Evolutionary conservation across 768 basidiomycete species (phyloP).

Genomic region (Lactifluus piperatus): DNA sequence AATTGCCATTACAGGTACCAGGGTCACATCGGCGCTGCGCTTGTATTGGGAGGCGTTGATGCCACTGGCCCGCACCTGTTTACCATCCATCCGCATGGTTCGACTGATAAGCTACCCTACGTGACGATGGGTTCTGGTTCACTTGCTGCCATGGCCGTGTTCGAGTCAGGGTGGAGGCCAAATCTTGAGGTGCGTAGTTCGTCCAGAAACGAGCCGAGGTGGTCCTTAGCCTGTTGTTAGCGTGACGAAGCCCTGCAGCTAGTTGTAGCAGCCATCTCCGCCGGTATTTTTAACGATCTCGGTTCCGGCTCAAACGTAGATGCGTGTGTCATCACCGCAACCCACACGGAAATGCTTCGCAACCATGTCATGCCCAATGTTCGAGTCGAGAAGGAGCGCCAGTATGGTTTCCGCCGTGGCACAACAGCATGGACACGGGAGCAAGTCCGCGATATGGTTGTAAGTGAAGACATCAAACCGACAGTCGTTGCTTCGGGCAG

Average conservation of each 20-base stretch:
- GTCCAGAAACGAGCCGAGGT: background rate
- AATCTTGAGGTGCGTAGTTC: conserved; percentile 59
- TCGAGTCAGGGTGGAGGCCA: conserved; percentile 78
- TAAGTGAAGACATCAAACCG: conserved; percentile 57
- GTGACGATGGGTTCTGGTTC: conserved; percentile 98
- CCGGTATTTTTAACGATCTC: conserved; percentile 98
- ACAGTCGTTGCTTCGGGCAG: conserved; percentile 30
- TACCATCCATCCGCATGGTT: conserved; percentile 93
- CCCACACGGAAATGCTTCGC: conserved; percentile 83
- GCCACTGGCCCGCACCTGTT: conserved; percentile 89
- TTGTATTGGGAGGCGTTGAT: conserved; percentile 97
- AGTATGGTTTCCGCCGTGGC: conserved; percentile 63
- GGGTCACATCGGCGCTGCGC: conserved; percentile 89
- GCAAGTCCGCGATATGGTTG: conserved; percentile 59
- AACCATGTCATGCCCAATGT: conserved; percentile 92
- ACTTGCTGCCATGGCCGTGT: conserved; percentile 97
- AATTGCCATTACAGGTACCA: conserved; percentile 53
- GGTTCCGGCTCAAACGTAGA: conserved; percentile 99
- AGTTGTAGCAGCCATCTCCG: conserved; percentile 80
- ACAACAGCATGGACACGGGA: conserved; percentile 89
- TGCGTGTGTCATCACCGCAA: conserved; percentile 87
- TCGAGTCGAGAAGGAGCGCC: conserved; percentile 67
- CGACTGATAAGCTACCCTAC: conserved; percentile 96
- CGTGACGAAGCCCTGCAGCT: conserved; percentile 73
- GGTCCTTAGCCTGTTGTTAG: conserved; percentile 32